Percentiles rank a stretch among this genome's conserved stretches.
Evolutionary conservation across 2,329 filamentous ascomycete genomes (phyloP).

Genomic region (Phaeosphaeriaceae sp.): DNA sequence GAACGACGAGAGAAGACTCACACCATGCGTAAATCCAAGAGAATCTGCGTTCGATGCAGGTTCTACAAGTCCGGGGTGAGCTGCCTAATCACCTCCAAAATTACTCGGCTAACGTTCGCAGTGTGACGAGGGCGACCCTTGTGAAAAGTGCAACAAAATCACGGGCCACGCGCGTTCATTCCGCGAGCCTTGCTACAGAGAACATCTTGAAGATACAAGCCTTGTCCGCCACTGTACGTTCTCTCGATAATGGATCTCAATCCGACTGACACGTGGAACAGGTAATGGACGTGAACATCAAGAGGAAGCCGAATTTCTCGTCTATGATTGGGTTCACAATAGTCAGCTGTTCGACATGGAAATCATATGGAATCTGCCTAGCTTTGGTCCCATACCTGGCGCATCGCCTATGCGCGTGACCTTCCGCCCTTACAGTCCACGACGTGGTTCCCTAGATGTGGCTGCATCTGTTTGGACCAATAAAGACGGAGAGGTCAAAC

Average conservation of each 20-base stretch:
- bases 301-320: constrained; percentile 40
- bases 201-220: constrained; percentile 40
- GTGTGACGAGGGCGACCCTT: constrained; percentile 44
- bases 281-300: constrained; percentile 48
- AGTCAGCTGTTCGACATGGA: constrained; percentile 39
- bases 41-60: constrained; percentile 44
- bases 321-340: constrained; percentile 38
- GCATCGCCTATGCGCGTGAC: constrained; percentile 33
- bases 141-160: constrained; percentile 41
- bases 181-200: constrained; percentile 42
- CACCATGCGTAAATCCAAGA: constrained; percentile 44
- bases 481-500: constrained; percentile 34
- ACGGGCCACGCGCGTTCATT: constrained; percentile 41
- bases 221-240: constrained; percentile 42
- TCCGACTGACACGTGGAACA: constrained; percentile 19
- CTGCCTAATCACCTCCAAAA: neutral
- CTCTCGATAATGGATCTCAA: neutral
- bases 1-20: constrained; percentile 41
- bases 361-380: constrained; percentile 45
- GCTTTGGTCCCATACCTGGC: constrained; percentile 38
- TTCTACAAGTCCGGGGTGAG: constrained; percentile 46
- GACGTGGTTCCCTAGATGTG: constrained; percentile 36
- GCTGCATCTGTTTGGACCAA: constrained; percentile 41
- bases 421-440: constrained; percentile 38
- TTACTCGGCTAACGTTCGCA: constrained; percentile 15